phyloP scores from a whole-genome alignment of 257 asterid genomes.

The Nicotiana paniculata region DNA sequence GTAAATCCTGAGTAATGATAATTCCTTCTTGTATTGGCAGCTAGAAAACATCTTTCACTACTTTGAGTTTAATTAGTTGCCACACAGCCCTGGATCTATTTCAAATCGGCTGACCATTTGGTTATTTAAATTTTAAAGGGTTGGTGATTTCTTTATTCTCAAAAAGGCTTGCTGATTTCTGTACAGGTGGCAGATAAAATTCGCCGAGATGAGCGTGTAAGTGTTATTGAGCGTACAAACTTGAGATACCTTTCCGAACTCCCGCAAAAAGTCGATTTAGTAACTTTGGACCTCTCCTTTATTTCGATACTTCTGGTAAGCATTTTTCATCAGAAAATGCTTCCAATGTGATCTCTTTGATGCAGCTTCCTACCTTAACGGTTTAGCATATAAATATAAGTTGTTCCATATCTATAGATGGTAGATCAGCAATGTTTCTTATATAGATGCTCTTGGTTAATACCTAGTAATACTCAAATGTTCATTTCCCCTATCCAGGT shows the following conservation, averaged over 20 bases:
- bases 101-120: background rate
- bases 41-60: background rate
- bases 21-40: background rate
- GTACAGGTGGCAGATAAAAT: slow-evolving; percentile 89
- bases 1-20: background rate
- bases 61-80: background rate
- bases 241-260: slow-evolving; percentile 84
- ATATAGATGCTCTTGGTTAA: background rate
- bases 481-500: slow-evolving; percentile 47
- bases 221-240: slow-evolving; percentile 81
- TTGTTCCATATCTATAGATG: background rate
- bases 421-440: background rate
- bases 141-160: slow-evolving; percentile 9
- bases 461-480: background rate
- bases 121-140: slow-evolving; percentile 11
- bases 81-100: background rate
- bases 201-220: slow-evolving; percentile 64
- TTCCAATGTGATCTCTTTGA: background rate
- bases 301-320: slow-evolving; percentile 83
- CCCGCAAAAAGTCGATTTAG: slow-evolving; percentile 90
- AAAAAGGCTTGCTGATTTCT: slow-evolving; percentile 6
- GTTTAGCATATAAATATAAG: background rate
- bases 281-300: slow-evolving; percentile 92
- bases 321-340: slow-evolving; percentile 1
- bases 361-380: background rate